phyloP scores from a whole-genome alignment of 2,329 filamentous ascomycete genomes.

The Aspergillus ochraceus region DNA sequence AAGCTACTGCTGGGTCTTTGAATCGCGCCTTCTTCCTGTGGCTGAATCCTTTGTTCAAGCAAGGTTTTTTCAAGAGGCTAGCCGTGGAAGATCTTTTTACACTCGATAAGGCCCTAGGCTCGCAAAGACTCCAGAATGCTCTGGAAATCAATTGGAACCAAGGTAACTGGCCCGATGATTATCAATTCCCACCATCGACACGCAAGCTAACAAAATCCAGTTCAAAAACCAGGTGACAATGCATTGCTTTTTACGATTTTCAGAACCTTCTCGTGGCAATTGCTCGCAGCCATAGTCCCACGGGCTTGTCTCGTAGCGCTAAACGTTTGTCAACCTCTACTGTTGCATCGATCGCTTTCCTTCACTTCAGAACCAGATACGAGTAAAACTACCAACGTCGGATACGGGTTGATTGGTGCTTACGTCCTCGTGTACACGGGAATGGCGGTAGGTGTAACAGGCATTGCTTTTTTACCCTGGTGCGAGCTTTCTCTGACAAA shows the following conservation, averaged over 20 bases:
- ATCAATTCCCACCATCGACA: background rate
- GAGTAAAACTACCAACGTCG: constrained; percentile 31
- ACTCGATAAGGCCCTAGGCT: constrained; percentile 47
- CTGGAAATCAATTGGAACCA: constrained; percentile 41
- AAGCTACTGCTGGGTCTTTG: constrained; percentile 54
- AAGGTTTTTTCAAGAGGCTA: constrained; percentile 48
- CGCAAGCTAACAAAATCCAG: constrained; percentile 23
- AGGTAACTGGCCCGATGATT: background rate
- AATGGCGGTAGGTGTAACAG: constrained; percentile 37
- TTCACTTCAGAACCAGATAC: constrained; percentile 32
- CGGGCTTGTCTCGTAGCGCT: constrained; percentile 37
- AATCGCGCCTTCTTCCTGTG: constrained; percentile 54
- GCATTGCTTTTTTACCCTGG: background rate
- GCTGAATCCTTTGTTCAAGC: constrained; percentile 53
- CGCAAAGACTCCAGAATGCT: constrained; percentile 40
- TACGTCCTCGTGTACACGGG: constrained; percentile 45
- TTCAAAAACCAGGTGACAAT: constrained; percentile 25
- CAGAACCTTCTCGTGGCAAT: constrained; percentile 33
- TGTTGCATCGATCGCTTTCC: constrained; percentile 38
- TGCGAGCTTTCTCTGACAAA: background rate
- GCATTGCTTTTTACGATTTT: constrained; percentile 32
- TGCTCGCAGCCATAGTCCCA: constrained; percentile 34
- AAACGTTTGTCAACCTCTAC: constrained; percentile 39
- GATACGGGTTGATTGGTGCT: constrained; percentile 47
- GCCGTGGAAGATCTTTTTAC: constrained; percentile 46